These are phyloP conservation scores for Penicillium janthinellum DNA, from an alignment of 2,329 filamentous ascomycete genomes.

Conservation along the genomic window DNA sequence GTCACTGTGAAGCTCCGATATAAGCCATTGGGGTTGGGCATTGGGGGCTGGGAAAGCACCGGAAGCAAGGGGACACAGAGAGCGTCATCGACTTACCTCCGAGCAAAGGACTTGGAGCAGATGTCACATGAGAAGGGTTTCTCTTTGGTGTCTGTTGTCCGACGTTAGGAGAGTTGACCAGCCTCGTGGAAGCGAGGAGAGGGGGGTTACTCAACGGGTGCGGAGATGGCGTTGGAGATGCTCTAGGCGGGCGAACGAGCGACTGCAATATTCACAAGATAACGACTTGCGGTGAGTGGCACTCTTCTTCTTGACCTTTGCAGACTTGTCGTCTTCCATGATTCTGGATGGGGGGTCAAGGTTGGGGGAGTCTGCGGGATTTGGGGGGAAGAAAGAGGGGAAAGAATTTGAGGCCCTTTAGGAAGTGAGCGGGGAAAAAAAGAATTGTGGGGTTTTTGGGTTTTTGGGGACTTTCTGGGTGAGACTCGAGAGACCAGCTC, in stretches of 20 bases:
- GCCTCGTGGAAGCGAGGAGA: slow-evolving; percentile 6
- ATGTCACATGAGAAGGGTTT: slow-evolving; percentile 54
- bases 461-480: not conserved
- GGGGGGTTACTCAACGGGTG: slow-evolving; percentile 50
- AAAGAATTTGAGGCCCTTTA: slow-evolving; percentile 27
- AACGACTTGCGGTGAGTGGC: slow-evolving; percentile 49
- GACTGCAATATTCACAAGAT: slow-evolving; percentile 52
- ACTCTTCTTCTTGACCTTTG: slow-evolving; percentile 46
- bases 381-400: slow-evolving; percentile 30
- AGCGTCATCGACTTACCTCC: slow-evolving; percentile 38
- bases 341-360: not conserved
- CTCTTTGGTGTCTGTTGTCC: slow-evolving; percentile 49
- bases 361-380: slow-evolving; percentile 19
- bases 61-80: not conserved
- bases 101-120: slow-evolving; percentile 52
- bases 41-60: not conserved
- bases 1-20: slow-evolving; percentile 38
- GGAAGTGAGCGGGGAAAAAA: slow-evolving; percentile 40
- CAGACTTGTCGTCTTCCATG: slow-evolving; percentile 45
- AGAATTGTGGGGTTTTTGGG: slow-evolving; percentile 37
- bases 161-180: slow-evolving; percentile 25
- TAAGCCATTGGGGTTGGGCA: slow-evolving; percentile 25
- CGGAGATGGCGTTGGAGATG: slow-evolving; percentile 55
- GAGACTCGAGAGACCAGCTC: not conserved
- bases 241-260: slow-evolving; percentile 52